A percentile compares a stretch with the other conserved stretches of the same genome.
Evolutionary conservation across 2,329 filamentous ascomycete genomes (phyloP).

Genomic region (Exophiala viscosa): DNA sequence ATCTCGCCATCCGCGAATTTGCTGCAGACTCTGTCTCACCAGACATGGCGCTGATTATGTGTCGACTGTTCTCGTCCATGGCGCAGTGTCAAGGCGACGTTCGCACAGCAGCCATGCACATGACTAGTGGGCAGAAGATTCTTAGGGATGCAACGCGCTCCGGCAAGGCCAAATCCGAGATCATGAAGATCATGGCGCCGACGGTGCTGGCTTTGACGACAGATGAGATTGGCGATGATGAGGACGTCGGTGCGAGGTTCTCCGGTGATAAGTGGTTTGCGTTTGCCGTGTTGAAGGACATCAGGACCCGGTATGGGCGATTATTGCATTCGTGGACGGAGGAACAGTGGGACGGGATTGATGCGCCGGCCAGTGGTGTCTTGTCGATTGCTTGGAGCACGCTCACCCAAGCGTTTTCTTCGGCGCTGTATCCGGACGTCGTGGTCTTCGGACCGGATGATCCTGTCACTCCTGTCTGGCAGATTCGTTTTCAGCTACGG

Average conservation of each 20-base stretch:
- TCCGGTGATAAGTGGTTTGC: neutral
- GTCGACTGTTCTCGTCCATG: constrained; percentile 12
- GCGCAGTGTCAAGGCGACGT: constrained; percentile 11
- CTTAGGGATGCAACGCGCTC: neutral
- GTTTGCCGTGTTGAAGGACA: neutral
- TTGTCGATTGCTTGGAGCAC: constrained; percentile 9
- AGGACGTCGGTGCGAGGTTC: neutral
- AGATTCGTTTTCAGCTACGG: constrained; percentile 1
- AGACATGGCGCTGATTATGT: constrained; percentile 14
- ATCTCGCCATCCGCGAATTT: constrained; percentile 11
- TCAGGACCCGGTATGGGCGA: neutral
- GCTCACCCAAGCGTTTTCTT: constrained; percentile 7
- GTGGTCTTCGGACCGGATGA: neutral
- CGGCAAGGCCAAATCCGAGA: neutral
- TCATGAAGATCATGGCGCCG: constrained; percentile 6
- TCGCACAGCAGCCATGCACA: constrained; percentile 12
- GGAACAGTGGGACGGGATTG: neutral
- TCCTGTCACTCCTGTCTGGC: neutral
- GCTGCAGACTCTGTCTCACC: constrained; percentile 3
- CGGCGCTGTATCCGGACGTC: constrained; percentile 4
- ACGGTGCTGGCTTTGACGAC: neutral
- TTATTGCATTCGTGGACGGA: constrained; percentile 1
- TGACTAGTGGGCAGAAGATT: constrained; percentile 9
- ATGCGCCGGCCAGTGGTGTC: neutral
- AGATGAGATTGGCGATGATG: neutral